Evolutionary conservation across 805 yeast genomes (phyloP), one percentile per base, ranked within the genome.

Genomic region (Clavispora phyllophila): DNA sequence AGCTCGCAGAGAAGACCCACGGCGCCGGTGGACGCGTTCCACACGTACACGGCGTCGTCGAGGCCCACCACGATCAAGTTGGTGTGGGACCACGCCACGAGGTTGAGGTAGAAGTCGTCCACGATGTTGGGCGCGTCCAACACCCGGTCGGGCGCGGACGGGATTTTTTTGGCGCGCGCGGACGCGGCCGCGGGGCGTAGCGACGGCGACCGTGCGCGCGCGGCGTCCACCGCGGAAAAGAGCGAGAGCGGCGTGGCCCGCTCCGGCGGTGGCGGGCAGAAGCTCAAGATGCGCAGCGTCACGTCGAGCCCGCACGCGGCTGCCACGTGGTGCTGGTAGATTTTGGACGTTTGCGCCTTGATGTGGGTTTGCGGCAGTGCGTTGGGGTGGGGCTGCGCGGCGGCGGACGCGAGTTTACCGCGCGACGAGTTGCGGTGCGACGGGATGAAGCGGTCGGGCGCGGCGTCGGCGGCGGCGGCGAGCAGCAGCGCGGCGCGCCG

Each of bases 121-220:
- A 84, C 75, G 44, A 90, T 75, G 0, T 96, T 96, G 0, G 99
- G 99, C 0, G 98, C 99, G 65, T 93, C 99, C 32, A 93, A 71
- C 1, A 93, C 95, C 49, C 96, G 76, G 50, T 87, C 96, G 1
- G 99, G 98, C 26, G 87, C 86, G 0, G 87, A 79, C 20, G 95
- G 87, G 37, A 93, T 75, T 53, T 81, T 82, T 51, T 95, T 79
- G 38, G 87, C 77, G 54, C 89, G 71, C 14, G 85, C 81, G 28
- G 80, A 73, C 4, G 84, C 85, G 22, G 75, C 70, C 10, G 74
- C 65, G 0, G 81, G 75, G 9, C 71, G 65, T 36, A 67, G 56
- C 28, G 67, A 58, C 38, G 63, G 62, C 36, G 53, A 54, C 32
- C 33, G 46, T 55, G 45, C 47, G 48, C 40, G 45, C 37, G 42